Percentiles rank a stretch among this genome's conserved stretches.
phyloP scores from a whole-genome alignment of 768 basidiomycete species.

The Termitomyces sp. region DNA sequence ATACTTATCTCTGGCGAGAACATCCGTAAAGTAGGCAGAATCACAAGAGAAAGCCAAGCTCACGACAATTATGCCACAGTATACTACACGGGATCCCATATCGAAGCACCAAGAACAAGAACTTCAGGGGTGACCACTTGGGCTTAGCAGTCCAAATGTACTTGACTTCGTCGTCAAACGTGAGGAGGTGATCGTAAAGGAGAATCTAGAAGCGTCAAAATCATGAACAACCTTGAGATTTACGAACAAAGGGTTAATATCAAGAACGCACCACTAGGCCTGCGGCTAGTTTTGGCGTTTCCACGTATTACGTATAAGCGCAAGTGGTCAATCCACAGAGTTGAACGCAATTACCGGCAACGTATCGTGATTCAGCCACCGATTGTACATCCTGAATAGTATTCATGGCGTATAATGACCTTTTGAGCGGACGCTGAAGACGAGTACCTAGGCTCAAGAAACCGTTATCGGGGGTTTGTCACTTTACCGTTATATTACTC shows the following conservation, averaged over 20 bases:
- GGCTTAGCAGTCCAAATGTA: constrained; percentile 32
- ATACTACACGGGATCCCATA: constrained; percentile 30
- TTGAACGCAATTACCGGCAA: constrained; percentile 1
- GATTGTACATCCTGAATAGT: neutral
- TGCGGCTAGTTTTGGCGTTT: constrained; percentile 1
- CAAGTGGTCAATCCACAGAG: neutral
- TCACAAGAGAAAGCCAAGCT: neutral
- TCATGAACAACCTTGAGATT: neutral
- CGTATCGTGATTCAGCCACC: constrained; percentile 1
- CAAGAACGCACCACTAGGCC: constrained; percentile 7
- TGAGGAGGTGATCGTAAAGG: constrained; percentile 37
- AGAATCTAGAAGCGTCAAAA: constrained; percentile 20
- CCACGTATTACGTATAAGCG: neutral
- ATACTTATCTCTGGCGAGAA: constrained; percentile 1
- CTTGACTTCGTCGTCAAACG: constrained; percentile 33
- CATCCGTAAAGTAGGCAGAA: neutral
- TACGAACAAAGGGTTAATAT: neutral
- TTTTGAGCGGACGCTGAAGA: neutral
- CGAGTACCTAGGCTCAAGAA: neutral
- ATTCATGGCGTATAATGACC: neutral
- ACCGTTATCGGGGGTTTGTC: neutral
- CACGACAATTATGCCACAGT: constrained; percentile 10
- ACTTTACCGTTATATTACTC: neutral
- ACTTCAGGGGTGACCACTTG: constrained; percentile 28
- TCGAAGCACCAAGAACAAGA: constrained; percentile 34